These are phyloP conservation scores for Botrytis fragariae DNA, from an alignment of 2,329 filamentous ascomycete species.

Conservation along the genomic window DNA sequence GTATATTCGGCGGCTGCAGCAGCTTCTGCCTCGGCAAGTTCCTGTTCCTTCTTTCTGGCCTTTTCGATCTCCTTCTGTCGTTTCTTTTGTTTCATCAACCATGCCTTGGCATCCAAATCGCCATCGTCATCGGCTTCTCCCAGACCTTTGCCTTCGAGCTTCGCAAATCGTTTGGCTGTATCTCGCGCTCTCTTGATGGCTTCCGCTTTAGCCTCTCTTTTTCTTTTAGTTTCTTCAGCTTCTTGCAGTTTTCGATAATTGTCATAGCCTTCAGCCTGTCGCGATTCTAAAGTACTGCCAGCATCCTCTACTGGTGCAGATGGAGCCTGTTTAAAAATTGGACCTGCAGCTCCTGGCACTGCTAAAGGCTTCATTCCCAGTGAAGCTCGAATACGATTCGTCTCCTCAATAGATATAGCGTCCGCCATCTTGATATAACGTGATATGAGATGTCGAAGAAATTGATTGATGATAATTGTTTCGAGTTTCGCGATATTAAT, in stretches of 20 bases:
- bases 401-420: conserved; percentile 81
- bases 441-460: neutral
- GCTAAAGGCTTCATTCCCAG: conserved; percentile 89
- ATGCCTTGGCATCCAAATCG: conserved; percentile 75
- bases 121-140: conserved; percentile 69
- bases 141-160: conserved; percentile 78
- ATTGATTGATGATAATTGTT: neutral
- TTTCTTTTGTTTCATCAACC: conserved; percentile 89
- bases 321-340: conserved; percentile 52
- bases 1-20: conserved; percentile 73
- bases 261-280: conserved; percentile 68
- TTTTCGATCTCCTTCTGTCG: conserved; percentile 87
- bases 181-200: conserved; percentile 87
- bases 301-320: conserved; percentile 57
- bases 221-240: conserved; percentile 73
- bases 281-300: conserved; percentile 79
- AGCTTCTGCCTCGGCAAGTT: conserved; percentile 73
- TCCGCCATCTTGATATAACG: conserved; percentile 44
- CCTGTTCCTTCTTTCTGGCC: conserved; percentile 68
- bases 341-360: conserved; percentile 66
- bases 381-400: conserved; percentile 84
- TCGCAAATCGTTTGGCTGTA: conserved; percentile 69
- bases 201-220: conserved; percentile 75
- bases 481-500: neutral
- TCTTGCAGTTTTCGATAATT: conserved; percentile 67